These are phyloP conservation scores for Setaria italica DNA, from an alignment of 202 grass and related monocot species.

Conservation along the genomic window DNA sequence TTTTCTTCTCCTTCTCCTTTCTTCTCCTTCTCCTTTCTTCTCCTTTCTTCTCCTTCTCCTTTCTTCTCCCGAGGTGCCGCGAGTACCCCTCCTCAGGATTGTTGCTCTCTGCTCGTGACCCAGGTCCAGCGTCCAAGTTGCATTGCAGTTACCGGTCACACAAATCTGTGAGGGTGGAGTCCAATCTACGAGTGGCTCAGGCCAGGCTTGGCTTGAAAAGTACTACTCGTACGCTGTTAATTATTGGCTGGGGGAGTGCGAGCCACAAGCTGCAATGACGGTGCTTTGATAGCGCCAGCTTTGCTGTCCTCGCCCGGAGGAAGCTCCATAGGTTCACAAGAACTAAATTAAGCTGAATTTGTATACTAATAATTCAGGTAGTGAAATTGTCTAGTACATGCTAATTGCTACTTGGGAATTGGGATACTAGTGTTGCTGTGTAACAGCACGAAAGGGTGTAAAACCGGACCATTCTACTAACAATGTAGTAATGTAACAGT, in stretches of 20 bases:
- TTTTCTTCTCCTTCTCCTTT: no score
- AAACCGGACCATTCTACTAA: not conserved
- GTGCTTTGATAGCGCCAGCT: not conserved
- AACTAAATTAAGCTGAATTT: slow-evolving; percentile 15
- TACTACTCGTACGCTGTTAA: not conserved
- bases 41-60: no score
- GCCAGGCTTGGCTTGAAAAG: not conserved
- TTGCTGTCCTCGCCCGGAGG: slow-evolving; percentile 32
- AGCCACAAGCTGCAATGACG: slow-evolving; percentile 2
- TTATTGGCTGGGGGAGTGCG: not conserved
- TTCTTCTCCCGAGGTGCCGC: no score
- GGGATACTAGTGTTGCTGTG: not conserved
- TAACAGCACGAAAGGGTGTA: not conserved
- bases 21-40: no score
- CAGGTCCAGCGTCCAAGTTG: not conserved
- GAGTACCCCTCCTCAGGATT: slow-evolving; percentile 6
- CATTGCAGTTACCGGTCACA: not conserved
- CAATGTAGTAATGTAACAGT: not conserved
- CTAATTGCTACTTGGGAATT: not conserved
- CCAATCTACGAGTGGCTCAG: not conserved
- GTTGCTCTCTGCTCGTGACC: not conserved
- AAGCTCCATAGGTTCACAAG: slow-evolving; percentile 7
- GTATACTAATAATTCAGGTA: not conserved
- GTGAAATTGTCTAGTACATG: not conserved
- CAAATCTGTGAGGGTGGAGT: slow-evolving; percentile 12